phyloP scores from a whole-genome alignment of 768 basidiomycete species.

The Tricholoma bakamatsutake region DNA sequence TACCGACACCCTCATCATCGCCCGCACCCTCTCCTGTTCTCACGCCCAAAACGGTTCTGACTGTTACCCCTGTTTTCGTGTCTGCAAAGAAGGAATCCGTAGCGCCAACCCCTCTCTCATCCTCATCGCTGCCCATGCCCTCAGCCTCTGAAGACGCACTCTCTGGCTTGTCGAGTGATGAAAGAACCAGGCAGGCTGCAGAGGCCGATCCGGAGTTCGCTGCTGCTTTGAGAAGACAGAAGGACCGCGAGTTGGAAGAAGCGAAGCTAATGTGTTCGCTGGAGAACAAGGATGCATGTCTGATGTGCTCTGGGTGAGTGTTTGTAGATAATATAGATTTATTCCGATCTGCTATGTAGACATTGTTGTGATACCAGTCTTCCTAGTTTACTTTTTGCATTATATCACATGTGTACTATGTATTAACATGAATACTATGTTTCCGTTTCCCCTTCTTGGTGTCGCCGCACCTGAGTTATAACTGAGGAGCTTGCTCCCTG shows the following conservation, averaged over 20 bases:
- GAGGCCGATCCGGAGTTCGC: slow-evolving; percentile 69
- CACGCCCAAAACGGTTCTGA: slow-evolving; percentile 3
- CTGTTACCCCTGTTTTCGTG: neutral
- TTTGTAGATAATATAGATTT: neutral
- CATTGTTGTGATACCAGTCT: neutral
- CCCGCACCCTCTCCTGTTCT: slow-evolving; percentile 15
- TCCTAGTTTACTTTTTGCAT: neutral
- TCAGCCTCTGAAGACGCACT: slow-evolving; percentile 13
- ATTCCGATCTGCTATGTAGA: neutral
- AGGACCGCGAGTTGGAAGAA: slow-evolving; percentile 71
- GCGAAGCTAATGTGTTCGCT: slow-evolving; percentile 79
- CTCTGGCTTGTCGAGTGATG: slow-evolving; percentile 38
- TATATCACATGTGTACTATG: neutral
- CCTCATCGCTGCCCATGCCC: slow-evolving; percentile 19
- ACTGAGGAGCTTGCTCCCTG: too few relatives aligned
- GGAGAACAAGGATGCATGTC: slow-evolving; percentile 91
- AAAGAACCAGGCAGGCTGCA: slow-evolving; percentile 46
- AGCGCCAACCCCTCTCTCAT: slow-evolving; percentile 18
- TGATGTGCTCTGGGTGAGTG: slow-evolving; percentile 82
- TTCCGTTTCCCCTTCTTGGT: too few relatives aligned
- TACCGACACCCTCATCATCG: slow-evolving; percentile 23
- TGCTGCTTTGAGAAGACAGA: slow-evolving; percentile 65
- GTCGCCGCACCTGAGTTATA: too few relatives aligned
- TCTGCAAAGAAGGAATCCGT: slow-evolving; percentile 22
- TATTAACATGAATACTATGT: neutral